phyloP scores from a whole-genome alignment of 2,329 filamentous ascomycete genomes.

The Cercospora nicotianae region DNA sequence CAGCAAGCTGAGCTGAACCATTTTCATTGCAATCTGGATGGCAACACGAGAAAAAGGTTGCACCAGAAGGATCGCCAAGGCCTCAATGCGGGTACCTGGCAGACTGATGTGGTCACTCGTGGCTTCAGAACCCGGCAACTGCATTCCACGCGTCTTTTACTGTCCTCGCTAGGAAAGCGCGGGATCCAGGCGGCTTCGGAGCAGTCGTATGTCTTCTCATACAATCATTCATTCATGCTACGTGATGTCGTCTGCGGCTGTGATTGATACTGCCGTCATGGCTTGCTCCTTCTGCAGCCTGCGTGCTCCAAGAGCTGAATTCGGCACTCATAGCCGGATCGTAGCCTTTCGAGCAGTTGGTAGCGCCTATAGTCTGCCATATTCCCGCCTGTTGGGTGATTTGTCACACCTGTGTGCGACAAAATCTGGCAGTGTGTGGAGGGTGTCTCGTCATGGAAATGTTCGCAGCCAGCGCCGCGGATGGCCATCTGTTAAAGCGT shows the following conservation, averaged over 20 bases:
- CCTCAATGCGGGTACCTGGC: slow-evolving; percentile 7
- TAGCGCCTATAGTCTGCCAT: not conserved
- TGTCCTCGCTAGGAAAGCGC: not conserved
- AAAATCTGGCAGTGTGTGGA: not conserved
- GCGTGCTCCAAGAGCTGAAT: not conserved
- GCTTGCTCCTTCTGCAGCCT: not conserved
- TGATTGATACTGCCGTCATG: not conserved
- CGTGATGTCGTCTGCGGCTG: slow-evolving; percentile 3
- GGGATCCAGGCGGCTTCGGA: not conserved
- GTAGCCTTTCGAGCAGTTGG: not conserved
- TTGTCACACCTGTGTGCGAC: not conserved
- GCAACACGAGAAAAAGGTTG: slow-evolving; percentile 9
- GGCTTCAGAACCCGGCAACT: slow-evolving; percentile 6
- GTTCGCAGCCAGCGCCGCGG: not conserved
- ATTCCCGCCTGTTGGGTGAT: not conserved
- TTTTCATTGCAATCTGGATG: not conserved
- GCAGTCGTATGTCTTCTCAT: slow-evolving; percentile 2
- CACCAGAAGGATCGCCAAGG: slow-evolving; percentile 13
- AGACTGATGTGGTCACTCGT: not conserved
- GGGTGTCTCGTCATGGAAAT: not conserved
- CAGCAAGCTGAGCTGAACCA: not conserved
- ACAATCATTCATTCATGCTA: slow-evolving; percentile 8
- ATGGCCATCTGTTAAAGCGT: not conserved
- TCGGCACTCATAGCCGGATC: not conserved
- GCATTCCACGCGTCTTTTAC: slow-evolving; percentile 2